Conservation (phyloP, 768 basidiomycete species). For the Amanita exitialis region DNA sequence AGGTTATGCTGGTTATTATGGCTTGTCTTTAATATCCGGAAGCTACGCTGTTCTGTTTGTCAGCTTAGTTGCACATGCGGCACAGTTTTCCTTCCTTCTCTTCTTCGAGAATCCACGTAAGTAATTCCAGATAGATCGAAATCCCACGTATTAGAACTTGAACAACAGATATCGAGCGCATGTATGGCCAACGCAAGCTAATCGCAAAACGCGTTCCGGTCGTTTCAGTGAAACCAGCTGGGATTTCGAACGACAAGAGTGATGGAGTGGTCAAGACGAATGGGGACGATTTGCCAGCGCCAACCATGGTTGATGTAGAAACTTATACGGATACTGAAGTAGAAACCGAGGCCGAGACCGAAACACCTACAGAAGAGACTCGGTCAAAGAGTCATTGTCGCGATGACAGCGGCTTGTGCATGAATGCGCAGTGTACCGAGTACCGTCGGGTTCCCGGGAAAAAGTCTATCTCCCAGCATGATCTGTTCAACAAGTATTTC, state of each 20-base stretch:
- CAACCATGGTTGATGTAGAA: slow-evolving; percentile 62
- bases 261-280: slow-evolving; percentile 8
- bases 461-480: slow-evolving; percentile 63
- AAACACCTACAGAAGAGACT: not conserved
- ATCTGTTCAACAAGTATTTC: slow-evolving; percentile 86
- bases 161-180: slow-evolving; percentile 77
- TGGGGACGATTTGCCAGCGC: slow-evolving; percentile 35
- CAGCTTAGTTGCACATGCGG: slow-evolving; percentile 88
- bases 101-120: slow-evolving; percentile 96
- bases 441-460: slow-evolving; percentile 11
- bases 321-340: slow-evolving; percentile 64
- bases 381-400: not conserved
- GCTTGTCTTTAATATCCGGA: slow-evolving; percentile 82
- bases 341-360: slow-evolving; percentile 37
- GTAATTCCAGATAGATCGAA: slow-evolving; percentile 18
- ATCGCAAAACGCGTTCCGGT: slow-evolving; percentile 75
- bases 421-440: slow-evolving; percentile 10
- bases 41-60: slow-evolving; percentile 89
- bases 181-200: slow-evolving; percentile 87
- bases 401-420: slow-evolving; percentile 10
- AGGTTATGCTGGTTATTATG: slow-evolving; percentile 98
- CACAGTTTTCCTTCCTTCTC: slow-evolving; percentile 92
- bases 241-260: slow-evolving; percentile 2
- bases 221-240: slow-evolving; percentile 20
- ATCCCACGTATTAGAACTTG: not conserved